Evolutionary conservation across 441 rosid species (phyloP).

Genomic region (Metrosideros polymorpha): DNA sequence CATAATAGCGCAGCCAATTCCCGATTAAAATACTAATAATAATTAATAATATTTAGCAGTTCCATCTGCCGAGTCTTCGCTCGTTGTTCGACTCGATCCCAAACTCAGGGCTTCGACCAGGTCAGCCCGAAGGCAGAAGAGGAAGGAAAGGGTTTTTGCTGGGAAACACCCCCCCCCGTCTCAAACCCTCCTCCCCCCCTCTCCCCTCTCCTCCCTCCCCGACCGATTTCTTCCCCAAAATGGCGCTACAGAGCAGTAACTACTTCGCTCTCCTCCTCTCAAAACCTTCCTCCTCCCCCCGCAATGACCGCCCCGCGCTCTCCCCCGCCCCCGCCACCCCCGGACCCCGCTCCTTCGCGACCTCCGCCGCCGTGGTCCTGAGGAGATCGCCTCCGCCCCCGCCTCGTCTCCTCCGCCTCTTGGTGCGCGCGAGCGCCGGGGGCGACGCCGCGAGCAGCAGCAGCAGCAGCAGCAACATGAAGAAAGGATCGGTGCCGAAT

Average conservation of each 20-base stretch:
- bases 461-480: slow-evolving; percentile 27
- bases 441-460: slow-evolving; percentile 6
- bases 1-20: background rate
- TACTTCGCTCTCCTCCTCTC: background rate
- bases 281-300: background rate
- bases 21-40: background rate
- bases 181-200: background rate
- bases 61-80: background rate
- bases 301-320: background rate
- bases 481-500: slow-evolving; percentile 41
- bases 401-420: background rate
- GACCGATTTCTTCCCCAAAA: background rate
- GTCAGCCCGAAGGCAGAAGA: background rate
- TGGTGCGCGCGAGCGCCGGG: background rate
- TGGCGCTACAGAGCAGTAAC: background rate
- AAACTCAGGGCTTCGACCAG: background rate
- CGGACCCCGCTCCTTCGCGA: background rate
- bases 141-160: background rate
- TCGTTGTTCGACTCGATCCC: background rate
- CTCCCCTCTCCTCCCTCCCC: background rate
- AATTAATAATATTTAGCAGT: background rate
- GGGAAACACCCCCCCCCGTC: background rate
- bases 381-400: background rate
- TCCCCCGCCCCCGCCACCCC: background rate
- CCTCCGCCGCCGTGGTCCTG: background rate